These are phyloP conservation scores for Orbilia brochopaga DNA, from an alignment of 2,329 filamentous ascomycete genomes.

Conservation along the genomic window DNA sequence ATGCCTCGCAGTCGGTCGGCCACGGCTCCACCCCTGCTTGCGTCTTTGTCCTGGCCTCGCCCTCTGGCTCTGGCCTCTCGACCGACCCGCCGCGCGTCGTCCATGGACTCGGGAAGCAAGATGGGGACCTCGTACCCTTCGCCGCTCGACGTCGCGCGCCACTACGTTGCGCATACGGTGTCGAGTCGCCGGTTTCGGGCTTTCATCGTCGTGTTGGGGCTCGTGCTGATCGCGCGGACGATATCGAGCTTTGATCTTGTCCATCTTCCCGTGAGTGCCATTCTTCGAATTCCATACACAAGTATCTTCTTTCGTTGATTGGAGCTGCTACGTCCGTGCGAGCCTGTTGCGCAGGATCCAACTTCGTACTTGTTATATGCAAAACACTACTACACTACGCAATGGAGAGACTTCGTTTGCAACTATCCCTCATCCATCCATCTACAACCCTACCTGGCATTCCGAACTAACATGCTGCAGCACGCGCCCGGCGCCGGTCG, in stretches of 20 bases:
- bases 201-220: slow-evolving; percentile 17
- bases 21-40: neutral
- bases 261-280: slow-evolving; percentile 29
- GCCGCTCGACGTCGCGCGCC: slow-evolving; percentile 24
- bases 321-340: slow-evolving; percentile 19
- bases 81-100: neutral
- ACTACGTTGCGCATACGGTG: slow-evolving; percentile 27
- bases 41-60: neutral
- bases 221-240: slow-evolving; percentile 28
- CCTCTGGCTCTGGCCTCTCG: neutral
- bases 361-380: too few relatives aligned
- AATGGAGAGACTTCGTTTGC: too few relatives aligned
- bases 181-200: slow-evolving; percentile 37
- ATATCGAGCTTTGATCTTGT: slow-evolving; percentile 29
- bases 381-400: too few relatives aligned
- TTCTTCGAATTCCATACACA: too few relatives aligned
- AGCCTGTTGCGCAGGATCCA: neutral
- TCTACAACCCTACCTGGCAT: neutral
- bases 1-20: too few relatives aligned
- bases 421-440: neutral
- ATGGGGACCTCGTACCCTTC: slow-evolving; percentile 16
- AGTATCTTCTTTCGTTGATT: too few relatives aligned
- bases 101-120: slow-evolving; percentile 27
- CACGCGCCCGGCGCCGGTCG: slow-evolving; percentile 4
- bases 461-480: slow-evolving; percentile 25